These are phyloP conservation scores for Medicago ruthenica DNA, from an alignment of 306 rosid genomes.

Conservation along the genomic window DNA sequence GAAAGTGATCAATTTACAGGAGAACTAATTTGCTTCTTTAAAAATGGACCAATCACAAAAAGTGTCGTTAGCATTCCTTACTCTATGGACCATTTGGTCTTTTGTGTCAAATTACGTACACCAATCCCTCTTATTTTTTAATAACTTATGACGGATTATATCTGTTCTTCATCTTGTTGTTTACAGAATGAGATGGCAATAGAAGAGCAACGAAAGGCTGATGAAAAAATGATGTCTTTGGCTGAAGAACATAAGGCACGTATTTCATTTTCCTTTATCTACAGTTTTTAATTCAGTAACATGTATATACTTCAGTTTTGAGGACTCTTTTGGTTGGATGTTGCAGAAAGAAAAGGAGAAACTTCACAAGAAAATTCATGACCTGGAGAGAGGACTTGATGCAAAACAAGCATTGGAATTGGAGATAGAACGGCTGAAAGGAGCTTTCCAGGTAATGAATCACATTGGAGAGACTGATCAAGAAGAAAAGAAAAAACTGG, in stretches of 20 bases:
- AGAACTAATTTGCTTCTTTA: background rate
- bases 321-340: constrained; percentile 24
- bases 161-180: background rate
- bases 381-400: constrained; percentile 57
- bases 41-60: background rate
- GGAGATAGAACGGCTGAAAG: constrained; percentile 72
- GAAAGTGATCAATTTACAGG: background rate
- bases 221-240: constrained; percentile 63
- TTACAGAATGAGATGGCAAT: constrained; percentile 74
- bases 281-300: constrained; percentile 4
- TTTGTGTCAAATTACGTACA: constrained; percentile 19
- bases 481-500: constrained; percentile 59
- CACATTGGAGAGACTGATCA: constrained; percentile 69
- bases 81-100: background rate
- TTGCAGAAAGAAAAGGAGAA: no score
- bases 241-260: constrained; percentile 70
- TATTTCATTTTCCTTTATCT: background rate
- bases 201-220: constrained; percentile 69
- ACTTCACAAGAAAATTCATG: no score
- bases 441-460: constrained; percentile 71
- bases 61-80: background rate
- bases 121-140: background rate
- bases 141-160: constrained; percentile 22
- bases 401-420: constrained; percentile 71
- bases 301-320: background rate